These are phyloP conservation scores for Paradendryphiella salina DNA, from an alignment of 2,329 filamentous ascomycete genomes.

Conservation along the genomic window DNA sequence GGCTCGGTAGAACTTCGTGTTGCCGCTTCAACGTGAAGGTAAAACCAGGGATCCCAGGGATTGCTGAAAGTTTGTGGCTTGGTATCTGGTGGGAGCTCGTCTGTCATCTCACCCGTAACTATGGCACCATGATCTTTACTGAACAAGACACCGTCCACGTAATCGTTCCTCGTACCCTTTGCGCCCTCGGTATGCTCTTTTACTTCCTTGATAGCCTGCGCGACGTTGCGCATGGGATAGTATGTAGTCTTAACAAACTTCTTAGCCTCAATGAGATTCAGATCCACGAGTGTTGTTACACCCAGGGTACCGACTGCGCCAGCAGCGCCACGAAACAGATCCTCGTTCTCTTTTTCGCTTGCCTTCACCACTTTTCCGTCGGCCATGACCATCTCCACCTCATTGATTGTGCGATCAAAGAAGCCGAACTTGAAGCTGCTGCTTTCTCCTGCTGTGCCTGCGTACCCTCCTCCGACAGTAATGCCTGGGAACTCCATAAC, in stretches of 20 bases:
- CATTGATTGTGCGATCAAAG: constrained; percentile 65
- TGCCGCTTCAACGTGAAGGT: constrained; percentile 52
- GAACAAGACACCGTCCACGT: constrained; percentile 57
- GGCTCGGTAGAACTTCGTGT: constrained; percentile 39
- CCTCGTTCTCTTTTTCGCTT: constrained; percentile 58
- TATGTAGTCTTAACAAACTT: constrained; percentile 57
- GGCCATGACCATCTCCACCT: constrained; percentile 67
- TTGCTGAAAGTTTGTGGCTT: constrained; percentile 48
- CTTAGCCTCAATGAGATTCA: constrained; percentile 53
- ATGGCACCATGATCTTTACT: constrained; percentile 49
- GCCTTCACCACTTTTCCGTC: constrained; percentile 61
- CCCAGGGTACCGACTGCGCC: constrained; percentile 69
- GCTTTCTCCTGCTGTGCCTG: constrained; percentile 69
- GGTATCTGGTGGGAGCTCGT: constrained; percentile 36
- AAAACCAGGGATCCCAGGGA: constrained; percentile 57
- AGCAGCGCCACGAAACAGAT: constrained; percentile 67
- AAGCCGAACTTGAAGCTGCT: constrained; percentile 69
- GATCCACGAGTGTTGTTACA: constrained; percentile 62
- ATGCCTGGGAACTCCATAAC: constrained; percentile 76
- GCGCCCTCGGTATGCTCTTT: constrained; percentile 44
- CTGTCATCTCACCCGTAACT: constrained; percentile 51
- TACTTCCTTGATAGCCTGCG: constrained; percentile 50
- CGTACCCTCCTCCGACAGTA: constrained; percentile 69
- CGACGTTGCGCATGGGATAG: constrained; percentile 48
- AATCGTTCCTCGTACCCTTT: constrained; percentile 47